Percentiles rank a stretch among this genome's conserved stretches.
Conservation (phyloP, 1,284 basidiomycete genomes). For the Singerocomus inundabilis region DNA sequence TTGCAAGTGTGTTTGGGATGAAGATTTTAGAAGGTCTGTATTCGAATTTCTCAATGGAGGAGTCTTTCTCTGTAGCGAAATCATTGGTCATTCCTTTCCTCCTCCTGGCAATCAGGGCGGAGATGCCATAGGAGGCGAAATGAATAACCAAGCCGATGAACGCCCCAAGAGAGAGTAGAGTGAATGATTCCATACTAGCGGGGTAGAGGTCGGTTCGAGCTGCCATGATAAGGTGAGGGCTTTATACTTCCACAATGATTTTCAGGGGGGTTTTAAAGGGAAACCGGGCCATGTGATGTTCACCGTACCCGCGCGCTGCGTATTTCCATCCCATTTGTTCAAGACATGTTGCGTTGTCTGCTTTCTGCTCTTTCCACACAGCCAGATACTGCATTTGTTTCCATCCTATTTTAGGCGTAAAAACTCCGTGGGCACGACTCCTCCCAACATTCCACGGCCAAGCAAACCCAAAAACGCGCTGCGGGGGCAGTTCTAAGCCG, state of each 20-base stretch:
- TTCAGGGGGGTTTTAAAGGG: neutral
- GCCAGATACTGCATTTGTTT: neutral
- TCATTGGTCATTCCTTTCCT: neutral
- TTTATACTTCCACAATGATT: neutral
- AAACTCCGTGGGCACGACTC: neutral
- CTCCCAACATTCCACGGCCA: neutral
- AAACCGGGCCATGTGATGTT: neutral
- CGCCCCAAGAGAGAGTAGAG: slow-evolving; percentile 6
- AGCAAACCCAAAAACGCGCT: no score
- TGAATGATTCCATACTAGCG: neutral
- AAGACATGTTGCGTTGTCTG: neutral
- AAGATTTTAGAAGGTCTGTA: slow-evolving; percentile 2
- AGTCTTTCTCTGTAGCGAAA: neutral
- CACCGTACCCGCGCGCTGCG: neutral
- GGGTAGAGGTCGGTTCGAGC: neutral
- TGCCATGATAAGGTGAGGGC: neutral
- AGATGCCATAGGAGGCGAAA: neutral
- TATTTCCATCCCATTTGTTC: neutral
- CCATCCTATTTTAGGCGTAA: neutral
- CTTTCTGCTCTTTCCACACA: neutral
- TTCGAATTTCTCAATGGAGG: neutral
- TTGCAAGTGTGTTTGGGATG: slow-evolving; percentile 10
- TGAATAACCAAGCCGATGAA: neutral
- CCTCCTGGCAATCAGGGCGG: neutral
- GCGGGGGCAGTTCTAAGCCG: neutral